Base-by-base conservation (phyloP, 805 yeast species). In the Torulaspora gathmanii region DNA sequence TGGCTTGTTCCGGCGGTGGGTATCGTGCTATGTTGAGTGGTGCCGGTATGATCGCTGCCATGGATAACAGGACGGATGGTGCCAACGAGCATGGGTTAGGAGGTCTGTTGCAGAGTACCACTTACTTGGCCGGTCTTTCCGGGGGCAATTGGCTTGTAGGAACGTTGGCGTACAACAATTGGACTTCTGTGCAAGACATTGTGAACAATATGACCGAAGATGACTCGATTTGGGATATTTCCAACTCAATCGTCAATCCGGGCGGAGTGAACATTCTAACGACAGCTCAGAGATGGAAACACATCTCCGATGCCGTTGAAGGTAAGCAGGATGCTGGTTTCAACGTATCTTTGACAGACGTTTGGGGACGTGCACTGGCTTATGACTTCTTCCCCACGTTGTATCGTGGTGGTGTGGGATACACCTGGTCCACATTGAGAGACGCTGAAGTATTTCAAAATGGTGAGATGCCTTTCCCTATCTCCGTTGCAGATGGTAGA, bases 91-190 rank as follows among this genome's bases (percentile, higher is more conserved):
- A 72, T 5, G 83, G 84, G 11, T 64, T 87, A 31, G 90, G 91
- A 22, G 95, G 95, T 2, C 65, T 88, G 22, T 67, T 87, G 30
- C 88, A 84, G 54, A 69, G 84, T 5, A 61, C 89, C 1, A 77
- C 85, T 11, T 88, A 89, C 57, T 64, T 88, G 4, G 69, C 87
- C 6, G 95, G 91, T 7, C 73, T 87, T 33, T 82, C 91, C 12
- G 96, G 96, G 27, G 95, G 95, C 20, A 76, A 86, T 17, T 87
- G 95, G 95, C 70, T 86, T 33, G 70, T 86, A 20, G 83, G 86
- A 1, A 75, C 91, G 20, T 65, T 87, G 35, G 80, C 77, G 0
- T 70, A 77, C 62, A 86, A 87, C 62, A 80, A 82, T 59, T 88
- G 84, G 81, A 78, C 89, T 9, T 70, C 84, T 10, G 78, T 86